These are phyloP conservation scores for Mycosarcoma maydis DNA, from an alignment of 1,284 basidiomycete species.

Conservation along the genomic window DNA sequence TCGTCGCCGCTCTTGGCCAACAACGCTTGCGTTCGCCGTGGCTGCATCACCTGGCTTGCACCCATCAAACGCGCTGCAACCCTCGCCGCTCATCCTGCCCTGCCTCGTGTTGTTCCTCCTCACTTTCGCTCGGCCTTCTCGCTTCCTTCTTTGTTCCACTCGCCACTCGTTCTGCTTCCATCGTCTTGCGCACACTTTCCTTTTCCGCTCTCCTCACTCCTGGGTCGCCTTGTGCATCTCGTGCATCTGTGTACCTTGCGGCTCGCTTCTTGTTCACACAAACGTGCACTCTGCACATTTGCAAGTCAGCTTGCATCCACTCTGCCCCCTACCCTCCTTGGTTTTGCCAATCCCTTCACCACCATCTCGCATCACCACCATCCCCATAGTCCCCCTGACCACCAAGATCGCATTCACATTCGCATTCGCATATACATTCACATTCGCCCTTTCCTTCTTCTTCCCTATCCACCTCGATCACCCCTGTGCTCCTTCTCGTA, in stretches of 20 bases:
- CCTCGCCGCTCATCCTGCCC: too few species aligned
- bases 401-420: background rate
- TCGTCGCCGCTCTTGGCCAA: background rate
- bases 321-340: slow-evolving; percentile 1
- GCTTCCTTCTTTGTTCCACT: slow-evolving; percentile 1
- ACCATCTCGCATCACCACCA: slow-evolving; percentile 7
- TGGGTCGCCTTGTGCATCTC: slow-evolving; percentile 14
- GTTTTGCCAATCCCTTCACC: background rate
- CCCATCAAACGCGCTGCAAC: background rate
- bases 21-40: background rate
- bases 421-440: background rate
- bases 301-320: slow-evolving; percentile 22
- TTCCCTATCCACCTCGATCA: background rate
- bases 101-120: slow-evolving; percentile 23
- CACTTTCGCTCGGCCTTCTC: slow-evolving; percentile 2
- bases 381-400: background rate
- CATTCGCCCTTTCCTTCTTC: too few species aligned
- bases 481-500: background rate
- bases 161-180: slow-evolving; percentile 3
- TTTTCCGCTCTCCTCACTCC: slow-evolving; percentile 5
- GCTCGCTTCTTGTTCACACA: background rate
- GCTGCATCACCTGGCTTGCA: background rate
- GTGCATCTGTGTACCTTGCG: too few species aligned
- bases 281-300: slow-evolving; percentile 6
- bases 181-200: slow-evolving; percentile 11